These are phyloP conservation scores for Pyropia haitanensis DNA, from an alignment of 23 red algal genomes.

Conservation along the genomic window DNA sequence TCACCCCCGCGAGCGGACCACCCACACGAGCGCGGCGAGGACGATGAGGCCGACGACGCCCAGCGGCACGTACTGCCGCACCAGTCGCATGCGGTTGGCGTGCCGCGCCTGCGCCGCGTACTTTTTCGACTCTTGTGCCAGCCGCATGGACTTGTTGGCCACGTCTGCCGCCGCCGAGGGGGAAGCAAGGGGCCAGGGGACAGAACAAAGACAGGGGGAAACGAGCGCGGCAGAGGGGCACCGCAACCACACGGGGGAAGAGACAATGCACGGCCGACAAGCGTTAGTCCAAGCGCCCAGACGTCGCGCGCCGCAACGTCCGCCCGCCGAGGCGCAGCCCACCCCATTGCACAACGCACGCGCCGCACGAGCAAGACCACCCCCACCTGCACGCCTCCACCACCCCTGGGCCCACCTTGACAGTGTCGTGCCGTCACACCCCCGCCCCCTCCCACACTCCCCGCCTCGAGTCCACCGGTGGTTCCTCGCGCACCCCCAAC, in stretches of 20 bases:
- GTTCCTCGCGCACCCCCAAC: slow-evolving; percentile 2
- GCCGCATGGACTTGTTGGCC: slow-evolving; percentile 57
- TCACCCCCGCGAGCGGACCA: too few relatives aligned
- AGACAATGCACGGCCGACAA: too few relatives aligned
- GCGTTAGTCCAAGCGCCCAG: too few relatives aligned
- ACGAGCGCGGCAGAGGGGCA: too few relatives aligned
- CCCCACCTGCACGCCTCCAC: too few relatives aligned
- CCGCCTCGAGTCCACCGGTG: not conserved
- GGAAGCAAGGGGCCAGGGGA: not conserved
- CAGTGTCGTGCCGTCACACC: not conserved
- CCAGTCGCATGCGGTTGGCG: slow-evolving; percentile 69
- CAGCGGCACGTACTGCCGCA: slow-evolving; percentile 72
- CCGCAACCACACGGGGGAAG: too few relatives aligned
- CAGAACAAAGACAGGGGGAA: too few relatives aligned
- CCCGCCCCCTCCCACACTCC: not conserved
- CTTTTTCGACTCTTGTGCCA: slow-evolving; percentile 62
- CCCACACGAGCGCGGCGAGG: slow-evolving; percentile 4
- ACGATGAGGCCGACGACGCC: slow-evolving; percentile 48
- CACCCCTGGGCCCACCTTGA: too few relatives aligned
- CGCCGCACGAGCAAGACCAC: too few relatives aligned
- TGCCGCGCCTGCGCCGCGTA: slow-evolving; percentile 69
- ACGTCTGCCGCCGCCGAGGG: slow-evolving; percentile 16
- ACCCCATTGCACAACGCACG: too few relatives aligned
- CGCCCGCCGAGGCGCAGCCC: too few relatives aligned
- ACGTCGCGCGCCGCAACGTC: too few relatives aligned